A percentile compares a stretch with the other conserved stretches of the same genome.
phyloP scores from a whole-genome alignment of 2,329 filamentous ascomycete genomes.

The Trichoderma oligosporum region DNA sequence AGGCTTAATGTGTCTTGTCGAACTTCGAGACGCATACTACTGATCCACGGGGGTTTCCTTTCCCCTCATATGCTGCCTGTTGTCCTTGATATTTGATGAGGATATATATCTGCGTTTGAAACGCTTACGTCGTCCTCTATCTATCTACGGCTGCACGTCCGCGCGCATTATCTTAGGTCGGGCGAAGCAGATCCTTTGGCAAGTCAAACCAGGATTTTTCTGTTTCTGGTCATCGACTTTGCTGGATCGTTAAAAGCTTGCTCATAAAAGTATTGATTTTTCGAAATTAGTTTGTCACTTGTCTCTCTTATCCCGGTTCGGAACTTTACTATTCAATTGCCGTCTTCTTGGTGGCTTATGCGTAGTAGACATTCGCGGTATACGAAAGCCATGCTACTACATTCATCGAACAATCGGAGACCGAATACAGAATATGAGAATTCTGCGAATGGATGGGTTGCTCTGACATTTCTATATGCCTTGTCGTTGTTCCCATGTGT shows the following conservation, averaged over 20 bases:
- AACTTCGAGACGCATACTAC: not conserved
- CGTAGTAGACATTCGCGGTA: not conserved
- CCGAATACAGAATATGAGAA: not conserved
- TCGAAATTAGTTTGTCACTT: not conserved
- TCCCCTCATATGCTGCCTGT: not conserved
- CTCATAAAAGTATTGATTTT: not conserved
- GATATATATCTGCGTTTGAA: too few relatives aligned
- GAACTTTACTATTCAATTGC: not conserved
- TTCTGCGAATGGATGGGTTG: slow-evolving; percentile 25
- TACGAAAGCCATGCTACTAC: slow-evolving; percentile 1
- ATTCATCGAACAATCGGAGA: not conserved
- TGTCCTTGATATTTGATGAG: not conserved
- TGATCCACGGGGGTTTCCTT: not conserved
- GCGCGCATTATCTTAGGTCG: not conserved
- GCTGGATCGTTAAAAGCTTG: too few relatives aligned
- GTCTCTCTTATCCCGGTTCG: not conserved
- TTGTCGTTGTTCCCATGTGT: slow-evolving; percentile 23
- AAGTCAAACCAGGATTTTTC: not conserved
- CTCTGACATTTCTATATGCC: slow-evolving; percentile 23
- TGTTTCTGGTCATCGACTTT: too few relatives aligned
- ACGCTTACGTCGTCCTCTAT: not conserved
- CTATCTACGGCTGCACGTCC: not conserved
- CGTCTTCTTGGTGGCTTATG: not conserved
- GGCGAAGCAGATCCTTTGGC: not conserved
- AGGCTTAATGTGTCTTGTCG: not conserved